Base-by-base conservation (phyloP, 257 asterid species). In the Mitragyna speciosa region DNA sequence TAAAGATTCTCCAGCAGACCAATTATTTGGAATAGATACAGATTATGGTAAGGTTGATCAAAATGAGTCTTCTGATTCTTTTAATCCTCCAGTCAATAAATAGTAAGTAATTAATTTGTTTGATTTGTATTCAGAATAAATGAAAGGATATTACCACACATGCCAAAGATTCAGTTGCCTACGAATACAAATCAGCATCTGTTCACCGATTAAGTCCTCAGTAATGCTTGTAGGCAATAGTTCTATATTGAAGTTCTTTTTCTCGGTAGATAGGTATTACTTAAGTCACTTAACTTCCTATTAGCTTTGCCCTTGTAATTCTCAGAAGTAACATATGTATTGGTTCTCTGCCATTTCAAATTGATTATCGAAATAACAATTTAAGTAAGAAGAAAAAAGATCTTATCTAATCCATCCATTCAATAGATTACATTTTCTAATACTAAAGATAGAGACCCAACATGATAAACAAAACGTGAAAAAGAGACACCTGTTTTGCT, bases 401-500 rank as follows among this genome's bases (percentile, higher is more conserved):
- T 47, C 52, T 24, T 20, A 72, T 45, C 74, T 28, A 43, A 9
- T 45, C 75, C 59, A 52, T 54, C 43, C 56, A 45, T 74, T 31
- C 0, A 39, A 9, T 19, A 68, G 39, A 19, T 68, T 41, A 47
- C 54, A 58, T 75, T 19, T 52, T 67, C 41, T 26, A 75, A 51
- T 54, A 15, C 28, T 47, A 26, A 4, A n/a, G 63, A 47, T 7
- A 75, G 19, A 26, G 30, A 2, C 10, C 45, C 64, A 72, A 16
- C 17, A 7, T 6, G 43, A 26, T 5, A 26, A 20, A 10, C 19
- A 31, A 48, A 22, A 67, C 52, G 28, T 5, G 7, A 48, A 31
- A 6, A 69, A 67, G 7, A 47, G 65, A 69, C 70, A 92, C 98
- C 97, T 91, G 97, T 83, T 94, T 94, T 58, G 96, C 92, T 3